Base-by-base conservation (phyloP, 495 filamentous ascomycete species). In the Talaromyces liani region DNA sequence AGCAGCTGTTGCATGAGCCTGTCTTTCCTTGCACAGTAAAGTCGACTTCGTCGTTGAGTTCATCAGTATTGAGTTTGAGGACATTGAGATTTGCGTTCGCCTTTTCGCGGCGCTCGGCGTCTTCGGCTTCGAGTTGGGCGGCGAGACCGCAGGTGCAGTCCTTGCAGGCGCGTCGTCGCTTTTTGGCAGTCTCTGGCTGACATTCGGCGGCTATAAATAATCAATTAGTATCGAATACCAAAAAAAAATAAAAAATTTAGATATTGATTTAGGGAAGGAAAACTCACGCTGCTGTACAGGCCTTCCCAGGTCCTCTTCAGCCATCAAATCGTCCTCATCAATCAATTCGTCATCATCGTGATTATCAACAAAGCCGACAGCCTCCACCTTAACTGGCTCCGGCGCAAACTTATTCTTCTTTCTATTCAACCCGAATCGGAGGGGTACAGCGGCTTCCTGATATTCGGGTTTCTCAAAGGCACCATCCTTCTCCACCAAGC, bases 11-110 rank as follows among this genome's bases (percentile, higher is more conserved):
- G 72, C 94, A 98, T 9, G 88, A 92, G 8, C 95, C 93, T 0
- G 91, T 89, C 79, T 97, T 98, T 60, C 95, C 94, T 70, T 93
- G 82, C 16, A 98, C 92, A 1, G 94, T 98, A 72, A 98, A 96
- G 73, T 98, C 94, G 18, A 98, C 80, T 73, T 97, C 91, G 81
- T 85, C 65, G 49, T 70, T 68, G 58, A 98, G 78, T 69, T 98
- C 94, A 66, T 88, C 86, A 2, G 85, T 78, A 36, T 82, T 82
- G 58, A 98, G 80, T 79, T 96, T 97, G 57, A 92, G 71, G 8
- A 81, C 79, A 20, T 84, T 82, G 10, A 91, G 74, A 6, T 77
- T 79, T 64, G 79, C 74, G 66, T 89, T 85, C 25, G 88, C 88
- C 8, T 80, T 73, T 7, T 77, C 75, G 25, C 90, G 83, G 63